Conservation (phyloP, 2,329 filamentous ascomycete genomes). For the Cucurbitaria berberidis region DNA sequence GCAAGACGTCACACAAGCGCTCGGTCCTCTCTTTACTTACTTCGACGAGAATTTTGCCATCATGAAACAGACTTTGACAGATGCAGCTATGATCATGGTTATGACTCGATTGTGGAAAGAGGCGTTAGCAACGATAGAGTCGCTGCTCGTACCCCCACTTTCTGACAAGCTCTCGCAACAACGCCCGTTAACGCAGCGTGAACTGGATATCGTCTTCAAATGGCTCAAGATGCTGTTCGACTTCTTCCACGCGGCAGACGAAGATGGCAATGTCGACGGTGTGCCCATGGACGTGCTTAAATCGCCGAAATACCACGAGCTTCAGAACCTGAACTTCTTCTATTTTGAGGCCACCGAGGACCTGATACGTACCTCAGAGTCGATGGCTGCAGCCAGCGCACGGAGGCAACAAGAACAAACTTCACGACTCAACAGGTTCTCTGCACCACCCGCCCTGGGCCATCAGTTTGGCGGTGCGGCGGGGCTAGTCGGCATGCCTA, state of each 20-base stretch:
- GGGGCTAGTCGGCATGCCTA: slow-evolving; percentile 67
- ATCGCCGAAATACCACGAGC: slow-evolving; percentile 97
- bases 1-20: slow-evolving; percentile 77
- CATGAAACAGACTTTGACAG: slow-evolving; percentile 95
- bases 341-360: slow-evolving; percentile 94
- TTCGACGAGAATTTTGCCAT: slow-evolving; percentile 99
- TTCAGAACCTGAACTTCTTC: slow-evolving; percentile 97
- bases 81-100: slow-evolving; percentile 96
- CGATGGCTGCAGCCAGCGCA: slow-evolving; percentile 88
- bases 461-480: slow-evolving; percentile 59
- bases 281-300: slow-evolving; percentile 91
- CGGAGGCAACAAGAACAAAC: slow-evolving; percentile 72
- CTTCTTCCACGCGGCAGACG: slow-evolving; percentile 94
- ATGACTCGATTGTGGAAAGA: slow-evolving; percentile 99
- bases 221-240: slow-evolving; percentile 90
- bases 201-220: slow-evolving; percentile 92
- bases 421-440: slow-evolving; percentile 68
- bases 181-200: slow-evolving; percentile 80
- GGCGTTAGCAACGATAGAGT: slow-evolving; percentile 88
- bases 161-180: slow-evolving; percentile 94
- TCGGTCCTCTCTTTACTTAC: slow-evolving; percentile 87
- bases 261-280: slow-evolving; percentile 83
- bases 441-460: slow-evolving; percentile 66
- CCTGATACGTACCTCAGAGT: slow-evolving; percentile 91
- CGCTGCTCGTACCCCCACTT: slow-evolving; percentile 86